Base-by-base conservation (phyloP, 768 basidiomycete genomes). In the Flagelloscypha sp. region DNA sequence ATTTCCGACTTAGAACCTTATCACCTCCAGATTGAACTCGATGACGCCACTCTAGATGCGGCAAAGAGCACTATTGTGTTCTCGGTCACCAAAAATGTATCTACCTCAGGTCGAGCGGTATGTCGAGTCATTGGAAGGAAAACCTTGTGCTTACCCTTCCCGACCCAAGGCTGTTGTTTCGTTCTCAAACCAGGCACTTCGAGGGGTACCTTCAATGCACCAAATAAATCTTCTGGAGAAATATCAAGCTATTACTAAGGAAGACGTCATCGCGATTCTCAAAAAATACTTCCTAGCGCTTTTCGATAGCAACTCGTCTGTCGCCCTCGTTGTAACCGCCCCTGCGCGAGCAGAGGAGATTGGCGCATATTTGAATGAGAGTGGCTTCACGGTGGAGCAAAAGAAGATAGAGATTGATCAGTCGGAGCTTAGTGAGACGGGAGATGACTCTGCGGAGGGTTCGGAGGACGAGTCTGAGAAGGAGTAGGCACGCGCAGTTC, bases 51-150 rank as follows among this genome's bases (percentile, higher is more conserved):
- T 7, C 60, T 98, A 24, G 92, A 97, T 46, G 84, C 87, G 1
- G 88, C 92, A 4, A 90, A 94, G 65, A 92, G 87, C 44, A 84
- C 78, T 31, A 81, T 95, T 43, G 92, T 95, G 4, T 97, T 79
- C 49, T 68, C 69, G 6, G 82, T 92, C 7, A 76, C 92, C 0
- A 76, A 77, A 50, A 68, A 71, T 29, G 84, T 94, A 15, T 82
- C 90, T 13, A 94, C 89, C 3, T 76, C 86, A 19, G 74, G 76
- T n/a, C 74, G 82, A 47, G 94, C 94, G 27, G 93, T 92, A 58
- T 55, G 81, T 60, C 22, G 16, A 30, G 24, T 24, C 27, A n/a
- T 16, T 30, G 41, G 24, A 39, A 5, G 11, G 36, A 39, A 13
- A 10, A 20, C 22, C 39, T 45, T 16, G 35, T 32, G 18, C 10